phyloP scores from a whole-genome alignment of 2,329 filamentous ascomycete species.

The Pestalotiopsis sp. region DNA sequence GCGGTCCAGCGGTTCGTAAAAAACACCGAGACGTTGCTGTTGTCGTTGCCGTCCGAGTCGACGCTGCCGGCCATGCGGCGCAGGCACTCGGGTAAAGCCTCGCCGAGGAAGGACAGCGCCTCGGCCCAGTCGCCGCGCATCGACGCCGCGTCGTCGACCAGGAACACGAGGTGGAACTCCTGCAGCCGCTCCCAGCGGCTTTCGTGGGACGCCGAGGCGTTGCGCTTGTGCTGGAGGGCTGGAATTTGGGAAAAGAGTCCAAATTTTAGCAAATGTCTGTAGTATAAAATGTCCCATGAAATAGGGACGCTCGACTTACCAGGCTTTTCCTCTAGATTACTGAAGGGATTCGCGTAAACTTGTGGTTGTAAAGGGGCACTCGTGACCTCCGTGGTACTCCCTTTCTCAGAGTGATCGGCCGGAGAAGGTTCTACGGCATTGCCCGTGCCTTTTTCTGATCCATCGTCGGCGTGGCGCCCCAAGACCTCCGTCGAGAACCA shows the following conservation, averaged over 20 bases:
- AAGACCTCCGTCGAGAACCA: background rate
- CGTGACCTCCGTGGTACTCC: background rate
- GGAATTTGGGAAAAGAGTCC: background rate
- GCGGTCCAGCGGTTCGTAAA: slow-evolving; percentile 5
- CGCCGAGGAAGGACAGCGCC: slow-evolving; percentile 1
- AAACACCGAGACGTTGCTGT: background rate
- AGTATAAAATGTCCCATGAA: background rate
- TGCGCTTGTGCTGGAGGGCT: background rate
- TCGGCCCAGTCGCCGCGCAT: slow-evolving; percentile 1
- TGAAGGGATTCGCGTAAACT: background rate
- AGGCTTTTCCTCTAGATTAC: background rate
- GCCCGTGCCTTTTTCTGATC: background rate
- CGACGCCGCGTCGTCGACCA: background rate
- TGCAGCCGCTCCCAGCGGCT: background rate
- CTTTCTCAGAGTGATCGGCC: background rate
- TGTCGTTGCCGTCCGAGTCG: too few relatives aligned
- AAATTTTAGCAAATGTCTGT: background rate
- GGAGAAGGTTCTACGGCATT: background rate
- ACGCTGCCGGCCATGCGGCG: too few relatives aligned
- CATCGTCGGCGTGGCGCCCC: background rate
- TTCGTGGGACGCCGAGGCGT: background rate
- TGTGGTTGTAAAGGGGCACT: background rate
- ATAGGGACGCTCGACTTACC: background rate
- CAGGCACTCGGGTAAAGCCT: background rate
- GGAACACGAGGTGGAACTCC: slow-evolving; percentile 1